Conservation (phyloP, 2,329 filamentous ascomycete species). For the Zasmidium cellare region DNA sequence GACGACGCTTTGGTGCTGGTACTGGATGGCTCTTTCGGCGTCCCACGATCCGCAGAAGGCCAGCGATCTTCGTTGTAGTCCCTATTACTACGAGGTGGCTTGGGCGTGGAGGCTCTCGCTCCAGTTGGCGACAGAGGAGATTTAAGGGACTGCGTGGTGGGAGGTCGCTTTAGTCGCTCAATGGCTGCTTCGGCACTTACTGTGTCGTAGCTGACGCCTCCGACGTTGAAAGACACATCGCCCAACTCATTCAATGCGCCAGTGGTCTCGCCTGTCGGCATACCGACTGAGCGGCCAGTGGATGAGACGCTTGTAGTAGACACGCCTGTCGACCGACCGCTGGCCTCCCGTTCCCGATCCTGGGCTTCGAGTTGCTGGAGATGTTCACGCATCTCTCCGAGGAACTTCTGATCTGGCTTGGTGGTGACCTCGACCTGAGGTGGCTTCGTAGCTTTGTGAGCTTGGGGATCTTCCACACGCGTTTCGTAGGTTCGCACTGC, state of each 20-base stretch:
- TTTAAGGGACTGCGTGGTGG: constrained; percentile 2
- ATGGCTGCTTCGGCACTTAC: constrained; percentile 34
- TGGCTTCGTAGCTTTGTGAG: constrained; percentile 26
- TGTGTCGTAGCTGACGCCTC: constrained; percentile 71
- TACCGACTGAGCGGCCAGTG: constrained; percentile 19
- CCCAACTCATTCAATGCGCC: constrained; percentile 35
- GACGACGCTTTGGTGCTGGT: constrained; percentile 5
- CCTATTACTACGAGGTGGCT: constrained; percentile 16
- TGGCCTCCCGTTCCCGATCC: constrained; percentile 54
- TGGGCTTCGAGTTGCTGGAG: constrained; percentile 72
- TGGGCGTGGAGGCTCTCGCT: constrained; percentile 17
- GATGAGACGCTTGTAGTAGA: constrained; percentile 22
- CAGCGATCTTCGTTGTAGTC: constrained; percentile 6
- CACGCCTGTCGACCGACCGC: constrained; percentile 14
- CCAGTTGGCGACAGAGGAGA: constrained; percentile 10
- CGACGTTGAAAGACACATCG: constrained; percentile 76
- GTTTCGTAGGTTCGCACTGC: constrained; percentile 33
- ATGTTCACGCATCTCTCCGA: constrained; percentile 52
- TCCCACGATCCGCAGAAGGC: not conserved
- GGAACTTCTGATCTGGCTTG: constrained; percentile 35
- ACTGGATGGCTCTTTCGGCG: constrained; percentile 3
- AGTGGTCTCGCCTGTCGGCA: constrained; percentile 39
- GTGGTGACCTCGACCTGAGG: constrained; percentile 35
- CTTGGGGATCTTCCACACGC: constrained; percentile 34
- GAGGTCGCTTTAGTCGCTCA: constrained; percentile 32